Conservation (phyloP, 768 basidiomycete genomes). For the Russula foetens region DNA sequence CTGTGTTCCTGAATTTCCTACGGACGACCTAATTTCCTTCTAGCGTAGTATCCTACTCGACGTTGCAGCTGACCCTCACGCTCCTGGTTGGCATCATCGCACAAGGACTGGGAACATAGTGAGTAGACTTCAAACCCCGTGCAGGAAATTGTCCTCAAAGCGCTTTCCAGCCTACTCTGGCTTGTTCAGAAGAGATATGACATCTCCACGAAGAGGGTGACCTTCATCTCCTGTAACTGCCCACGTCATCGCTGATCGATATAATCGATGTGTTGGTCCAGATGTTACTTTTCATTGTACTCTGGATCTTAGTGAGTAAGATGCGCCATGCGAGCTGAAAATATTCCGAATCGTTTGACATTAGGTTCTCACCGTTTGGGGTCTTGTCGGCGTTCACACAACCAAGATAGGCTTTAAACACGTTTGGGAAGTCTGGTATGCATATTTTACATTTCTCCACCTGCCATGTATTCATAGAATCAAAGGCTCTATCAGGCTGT, state of each 20-base stretch:
- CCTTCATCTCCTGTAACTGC: slow-evolving; percentile 10
- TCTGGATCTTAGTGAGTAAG: slow-evolving; percentile 56
- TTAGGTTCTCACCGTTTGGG: slow-evolving; percentile 63
- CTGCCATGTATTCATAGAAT: neutral
- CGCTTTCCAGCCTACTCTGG: slow-evolving; percentile 47
- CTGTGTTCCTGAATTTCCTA: neutral
- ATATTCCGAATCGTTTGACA: neutral
- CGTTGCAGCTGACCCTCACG: slow-evolving; percentile 58
- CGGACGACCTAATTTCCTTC: neutral
- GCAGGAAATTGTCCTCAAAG: neutral
- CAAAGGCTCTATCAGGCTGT: slow-evolving; percentile 59
- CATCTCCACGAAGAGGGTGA: slow-evolving; percentile 55
- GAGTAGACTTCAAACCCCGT: slow-evolving; percentile 20
- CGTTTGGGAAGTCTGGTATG: slow-evolving; percentile 71
- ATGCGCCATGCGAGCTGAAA: neutral
- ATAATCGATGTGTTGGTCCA: slow-evolving; percentile 23
- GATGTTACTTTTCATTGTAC: slow-evolving; percentile 66
- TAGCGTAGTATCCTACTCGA: slow-evolving; percentile 65
- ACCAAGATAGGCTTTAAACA: slow-evolving; percentile 74
- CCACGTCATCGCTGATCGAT: neutral
- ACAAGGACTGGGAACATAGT: slow-evolving; percentile 66
- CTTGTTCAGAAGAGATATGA: slow-evolving; percentile 55
- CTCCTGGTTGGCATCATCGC: slow-evolving; percentile 58
- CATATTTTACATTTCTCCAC: neutral
- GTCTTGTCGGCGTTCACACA: slow-evolving; percentile 69